Evolutionary conservation across 192 early-diverging fungal genomes (phyloP).

Genomic region (Coemansia sp.): DNA sequence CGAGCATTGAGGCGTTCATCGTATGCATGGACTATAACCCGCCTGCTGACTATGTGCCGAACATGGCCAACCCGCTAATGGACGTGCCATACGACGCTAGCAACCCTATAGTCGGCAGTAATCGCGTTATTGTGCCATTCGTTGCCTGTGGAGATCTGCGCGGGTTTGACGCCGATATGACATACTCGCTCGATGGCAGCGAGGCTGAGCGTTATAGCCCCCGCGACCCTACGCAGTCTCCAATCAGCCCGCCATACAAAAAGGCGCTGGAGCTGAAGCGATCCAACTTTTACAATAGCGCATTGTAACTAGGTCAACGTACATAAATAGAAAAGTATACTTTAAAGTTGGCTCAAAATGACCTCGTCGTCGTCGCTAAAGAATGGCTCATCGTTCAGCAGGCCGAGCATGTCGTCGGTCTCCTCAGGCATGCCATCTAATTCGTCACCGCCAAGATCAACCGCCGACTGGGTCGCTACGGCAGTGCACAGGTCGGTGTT

Average conservation of each 20-base stretch:
- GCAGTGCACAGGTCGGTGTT: background rate
- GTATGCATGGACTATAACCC: slow-evolving; percentile 90
- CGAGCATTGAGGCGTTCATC: slow-evolving; percentile 91
- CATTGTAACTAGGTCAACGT: slow-evolving; percentile 8
- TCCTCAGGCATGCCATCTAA: background rate
- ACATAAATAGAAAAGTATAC: slow-evolving; percentile 1
- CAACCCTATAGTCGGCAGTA: slow-evolving; percentile 66
- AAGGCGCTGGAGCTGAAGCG: slow-evolving; percentile 75
- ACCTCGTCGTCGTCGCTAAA: slow-evolving; percentile 1
- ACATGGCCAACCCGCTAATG: slow-evolving; percentile 86
- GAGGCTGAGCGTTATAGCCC: slow-evolving; percentile 44
- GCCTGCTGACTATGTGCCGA: slow-evolving; percentile 79
- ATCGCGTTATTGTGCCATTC: slow-evolving; percentile 83
- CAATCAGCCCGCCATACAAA: slow-evolving; percentile 87
- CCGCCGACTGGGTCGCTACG: background rate
- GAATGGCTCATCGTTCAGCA: background rate
- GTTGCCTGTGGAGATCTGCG: slow-evolving; percentile 88
- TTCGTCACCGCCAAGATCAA: background rate
- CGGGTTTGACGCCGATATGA: slow-evolving; percentile 86
- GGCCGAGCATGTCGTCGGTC: slow-evolving; percentile 8
- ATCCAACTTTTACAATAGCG: slow-evolving; percentile 69
- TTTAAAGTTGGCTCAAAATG: background rate
- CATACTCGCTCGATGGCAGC: slow-evolving; percentile 66
- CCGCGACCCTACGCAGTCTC: slow-evolving; percentile 76
- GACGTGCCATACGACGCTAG: slow-evolving; percentile 73